Conservation (phyloP, 177 flowering plant genomes). For the Vitis hybrid region DNA sequence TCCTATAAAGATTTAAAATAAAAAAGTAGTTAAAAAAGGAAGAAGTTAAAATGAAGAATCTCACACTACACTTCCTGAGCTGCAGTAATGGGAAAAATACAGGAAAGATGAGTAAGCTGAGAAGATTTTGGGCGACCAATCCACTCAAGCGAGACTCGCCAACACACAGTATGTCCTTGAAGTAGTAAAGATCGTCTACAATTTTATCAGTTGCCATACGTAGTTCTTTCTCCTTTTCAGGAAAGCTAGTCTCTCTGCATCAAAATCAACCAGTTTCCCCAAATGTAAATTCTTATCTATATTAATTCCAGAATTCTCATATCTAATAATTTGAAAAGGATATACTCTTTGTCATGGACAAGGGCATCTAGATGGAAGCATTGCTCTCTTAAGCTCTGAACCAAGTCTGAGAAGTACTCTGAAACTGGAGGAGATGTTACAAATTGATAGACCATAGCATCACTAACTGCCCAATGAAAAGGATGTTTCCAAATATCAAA, state of each 20-base stretch:
- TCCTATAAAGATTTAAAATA: not conserved
- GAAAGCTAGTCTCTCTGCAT: constrained; percentile 41
- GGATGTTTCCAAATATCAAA: constrained; percentile 28
- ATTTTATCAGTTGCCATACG: constrained; percentile 44
- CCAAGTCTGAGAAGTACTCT: constrained; percentile 54
- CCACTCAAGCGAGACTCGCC: constrained; percentile 38
- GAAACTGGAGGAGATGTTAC: constrained; percentile 56
- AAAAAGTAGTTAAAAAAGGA: not conserved
- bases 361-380: constrained; percentile 47
- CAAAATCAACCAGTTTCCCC: constrained; percentile 13
- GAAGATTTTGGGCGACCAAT: constrained; percentile 38
- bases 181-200: constrained; percentile 61
- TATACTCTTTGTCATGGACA: constrained; percentile 41
- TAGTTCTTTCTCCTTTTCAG: constrained; percentile 31
- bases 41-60: constrained; percentile 18
- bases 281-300: constrained; percentile 4
- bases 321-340: constrained; percentile 6
- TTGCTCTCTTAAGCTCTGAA: constrained; percentile 38
- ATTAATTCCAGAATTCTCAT: constrained; percentile 1
- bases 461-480: constrained; percentile 61
- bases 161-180: constrained; percentile 47
- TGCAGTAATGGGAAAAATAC: constrained; percentile 39
- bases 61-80: constrained; percentile 31
- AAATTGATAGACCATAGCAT: constrained; percentile 54
- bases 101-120: constrained; percentile 47